Conservation (phyloP, 108 stramenopile species). For the Skeletonema tropicum region DNA sequence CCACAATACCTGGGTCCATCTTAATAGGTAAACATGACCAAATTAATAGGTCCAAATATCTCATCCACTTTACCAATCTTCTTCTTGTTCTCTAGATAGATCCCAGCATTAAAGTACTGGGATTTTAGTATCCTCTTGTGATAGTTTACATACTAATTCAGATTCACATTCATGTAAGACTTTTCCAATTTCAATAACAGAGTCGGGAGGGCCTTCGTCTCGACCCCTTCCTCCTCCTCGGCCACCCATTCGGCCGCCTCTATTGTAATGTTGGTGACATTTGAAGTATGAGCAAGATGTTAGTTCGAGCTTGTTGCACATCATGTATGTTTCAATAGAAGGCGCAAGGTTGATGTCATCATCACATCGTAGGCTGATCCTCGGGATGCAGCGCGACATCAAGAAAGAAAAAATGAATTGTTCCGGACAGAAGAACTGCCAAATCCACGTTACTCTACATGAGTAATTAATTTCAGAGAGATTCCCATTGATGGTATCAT, state of each 20-base stretch:
- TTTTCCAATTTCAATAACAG: conserved; percentile 80
- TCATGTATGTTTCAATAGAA: not conserved
- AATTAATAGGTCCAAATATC: conserved; percentile 93
- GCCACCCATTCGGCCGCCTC: conserved; percentile 22
- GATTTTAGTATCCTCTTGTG: conserved; percentile 78
- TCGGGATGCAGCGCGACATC: no score
- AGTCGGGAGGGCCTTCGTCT: conserved; percentile 85
- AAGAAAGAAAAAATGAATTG: not conserved
- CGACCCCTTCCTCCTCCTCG: conserved; percentile 47
- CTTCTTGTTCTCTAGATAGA: conserved; percentile 98
- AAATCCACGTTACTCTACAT: conserved; percentile 1
- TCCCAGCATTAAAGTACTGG: conserved; percentile 98
- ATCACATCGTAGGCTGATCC: not conserved
- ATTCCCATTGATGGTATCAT: not conserved
- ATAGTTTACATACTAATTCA: conserved; percentile 80
- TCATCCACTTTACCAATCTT: conserved; percentile 99
- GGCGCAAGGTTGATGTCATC: not conserved
- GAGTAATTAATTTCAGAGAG: conserved; percentile 11
- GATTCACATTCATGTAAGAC: conserved; percentile 87
- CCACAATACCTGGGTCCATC: conserved; percentile 92
- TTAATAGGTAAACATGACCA: conserved; percentile 97
- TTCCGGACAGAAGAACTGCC: conserved; percentile 1
- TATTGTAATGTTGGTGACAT: not conserved
- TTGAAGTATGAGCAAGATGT: not conserved
- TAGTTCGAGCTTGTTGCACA: not conserved